A percentile compares a stretch with the other conserved stretches of the same genome.
Evolutionary conservation across 2,329 filamentous ascomycete species (phyloP).

Genomic region (Sporothrix inflata): DNA sequence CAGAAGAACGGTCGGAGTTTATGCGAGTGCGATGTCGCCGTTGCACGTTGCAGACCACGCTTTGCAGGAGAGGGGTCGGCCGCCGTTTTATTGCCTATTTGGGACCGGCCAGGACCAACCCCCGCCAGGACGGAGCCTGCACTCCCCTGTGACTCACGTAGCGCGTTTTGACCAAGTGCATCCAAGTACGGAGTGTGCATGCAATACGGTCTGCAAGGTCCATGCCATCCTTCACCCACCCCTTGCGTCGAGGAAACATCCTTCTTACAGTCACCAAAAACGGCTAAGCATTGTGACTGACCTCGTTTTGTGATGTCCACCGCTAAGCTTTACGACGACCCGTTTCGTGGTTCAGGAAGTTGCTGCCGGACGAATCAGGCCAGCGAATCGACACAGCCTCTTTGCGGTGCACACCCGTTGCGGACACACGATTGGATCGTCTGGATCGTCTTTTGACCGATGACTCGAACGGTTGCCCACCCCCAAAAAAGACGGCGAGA

Average conservation of each 20-base stretch:
- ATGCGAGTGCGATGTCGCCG: neutral
- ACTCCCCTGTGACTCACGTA: neutral
- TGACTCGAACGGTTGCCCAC: neutral
- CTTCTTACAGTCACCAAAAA: too few species aligned
- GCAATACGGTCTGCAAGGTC: too few species aligned
- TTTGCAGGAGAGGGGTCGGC: neutral
- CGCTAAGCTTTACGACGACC: neutral
- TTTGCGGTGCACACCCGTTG: neutral
- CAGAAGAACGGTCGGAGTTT: neutral
- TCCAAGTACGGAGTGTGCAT: too few species aligned
- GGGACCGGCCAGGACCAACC: neutral
- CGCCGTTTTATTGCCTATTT: constrained; percentile 1
- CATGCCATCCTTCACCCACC: too few species aligned
- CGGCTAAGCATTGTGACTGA: too few species aligned
- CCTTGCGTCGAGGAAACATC: too few species aligned
- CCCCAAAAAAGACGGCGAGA: neutral
- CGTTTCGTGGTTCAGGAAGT: neutral
- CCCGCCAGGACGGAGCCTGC: neutral
- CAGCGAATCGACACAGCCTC: neutral
- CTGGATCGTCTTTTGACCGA: neutral
- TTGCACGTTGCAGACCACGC: neutral
- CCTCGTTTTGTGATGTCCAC: too few species aligned
- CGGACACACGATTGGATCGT: neutral
- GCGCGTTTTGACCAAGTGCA: constrained; percentile 1
- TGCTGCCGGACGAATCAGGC: constrained; percentile 4